Evolutionary conservation across 2,329 filamentous ascomycete genomes (phyloP).

Genomic region (Aureobasidium pullulans): DNA sequence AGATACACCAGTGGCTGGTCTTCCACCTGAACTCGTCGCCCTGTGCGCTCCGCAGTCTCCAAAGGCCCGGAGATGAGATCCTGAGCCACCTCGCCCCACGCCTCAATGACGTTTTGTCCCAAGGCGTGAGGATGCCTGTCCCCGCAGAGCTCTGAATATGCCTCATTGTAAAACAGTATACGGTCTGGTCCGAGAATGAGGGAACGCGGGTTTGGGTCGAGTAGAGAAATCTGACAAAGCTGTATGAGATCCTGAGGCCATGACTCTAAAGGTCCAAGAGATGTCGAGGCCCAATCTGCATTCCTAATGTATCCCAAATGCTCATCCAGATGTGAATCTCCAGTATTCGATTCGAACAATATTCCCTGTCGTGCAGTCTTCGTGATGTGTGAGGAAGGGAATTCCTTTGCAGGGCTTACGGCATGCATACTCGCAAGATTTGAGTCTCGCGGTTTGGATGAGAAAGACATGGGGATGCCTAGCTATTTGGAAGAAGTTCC

Average conservation of each 20-base stretch:
- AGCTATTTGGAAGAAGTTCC: not conserved
- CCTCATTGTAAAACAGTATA: slow-evolving; percentile 14
- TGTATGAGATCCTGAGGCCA: slow-evolving; percentile 15
- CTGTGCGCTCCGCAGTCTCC: not conserved
- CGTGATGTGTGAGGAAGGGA: not conserved
- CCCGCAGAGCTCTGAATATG: slow-evolving; percentile 12
- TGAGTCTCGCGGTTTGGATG: not conserved
- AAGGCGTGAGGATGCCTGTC: slow-evolving; percentile 12
- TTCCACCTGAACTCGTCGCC: not conserved
- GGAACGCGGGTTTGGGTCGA: slow-evolving; percentile 13
- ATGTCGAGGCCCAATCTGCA: slow-evolving; percentile 14
- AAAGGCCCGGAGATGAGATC: not conserved
- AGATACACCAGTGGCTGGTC: not conserved
- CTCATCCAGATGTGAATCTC: not conserved
- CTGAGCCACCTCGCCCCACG: not conserved
- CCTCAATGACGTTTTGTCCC: not conserved
- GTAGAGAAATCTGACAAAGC: slow-evolving; percentile 11
- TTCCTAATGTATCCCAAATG: slow-evolving; percentile 4
- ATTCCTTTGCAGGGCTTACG: not conserved
- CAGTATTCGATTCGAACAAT: not conserved
- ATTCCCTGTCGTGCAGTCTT: not conserved
- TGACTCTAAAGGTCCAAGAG: slow-evolving; percentile 8
- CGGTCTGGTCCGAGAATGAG: slow-evolving; percentile 13
- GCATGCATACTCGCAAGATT: not conserved
- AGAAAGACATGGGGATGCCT: not conserved